These are phyloP conservation scores for Kluyveromyces siamensis DNA, from an alignment of 805 yeast genomes.

Conservation along the genomic window DNA sequence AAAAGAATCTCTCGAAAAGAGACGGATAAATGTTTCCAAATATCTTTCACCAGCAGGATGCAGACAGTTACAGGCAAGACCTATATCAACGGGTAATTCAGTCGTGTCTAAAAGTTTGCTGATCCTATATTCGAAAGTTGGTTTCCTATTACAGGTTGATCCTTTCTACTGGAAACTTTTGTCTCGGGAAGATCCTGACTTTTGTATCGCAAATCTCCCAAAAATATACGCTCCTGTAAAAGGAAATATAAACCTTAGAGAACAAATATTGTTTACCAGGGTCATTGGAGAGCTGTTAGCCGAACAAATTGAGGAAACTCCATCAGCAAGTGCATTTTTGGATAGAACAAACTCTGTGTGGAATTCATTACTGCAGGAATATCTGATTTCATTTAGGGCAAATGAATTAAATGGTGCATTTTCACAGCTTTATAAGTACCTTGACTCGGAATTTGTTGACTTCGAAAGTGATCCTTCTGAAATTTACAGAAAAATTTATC, in stretches of 20 bases:
- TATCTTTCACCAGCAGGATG: conserved; percentile 5
- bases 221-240: conserved; percentile 23
- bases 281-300: conserved; percentile 41
- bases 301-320: conserved; percentile 29
- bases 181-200: conserved; percentile 30
- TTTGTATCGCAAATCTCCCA: conserved; percentile 22
- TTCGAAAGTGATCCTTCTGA: conserved; percentile 74
- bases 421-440: conserved; percentile 29
- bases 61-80: conserved; percentile 3
- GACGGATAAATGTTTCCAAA: conserved; percentile 51
- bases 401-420: conserved; percentile 24
- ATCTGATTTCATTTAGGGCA: conserved; percentile 33
- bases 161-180: conserved; percentile 60
- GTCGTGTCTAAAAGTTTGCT: conserved; percentile 10
- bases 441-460: conserved; percentile 36
- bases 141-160: conserved; percentile 78
- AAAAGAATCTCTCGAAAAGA: conserved; percentile 66
- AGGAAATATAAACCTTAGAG: conserved; percentile 38
- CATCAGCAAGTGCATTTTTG: conserved; percentile 18
- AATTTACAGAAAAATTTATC: conserved; percentile 39
- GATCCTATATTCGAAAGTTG: conserved; percentile 55
- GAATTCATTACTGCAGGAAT: conserved; percentile 33
- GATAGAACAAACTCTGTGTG: conserved; percentile 29
- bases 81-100: background rate
- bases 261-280: conserved; percentile 58